Evolutionary conservation across 2,329 filamentous ascomycete species (phyloP).

Genomic region (Mycosphaerelloides madeirae): DNA sequence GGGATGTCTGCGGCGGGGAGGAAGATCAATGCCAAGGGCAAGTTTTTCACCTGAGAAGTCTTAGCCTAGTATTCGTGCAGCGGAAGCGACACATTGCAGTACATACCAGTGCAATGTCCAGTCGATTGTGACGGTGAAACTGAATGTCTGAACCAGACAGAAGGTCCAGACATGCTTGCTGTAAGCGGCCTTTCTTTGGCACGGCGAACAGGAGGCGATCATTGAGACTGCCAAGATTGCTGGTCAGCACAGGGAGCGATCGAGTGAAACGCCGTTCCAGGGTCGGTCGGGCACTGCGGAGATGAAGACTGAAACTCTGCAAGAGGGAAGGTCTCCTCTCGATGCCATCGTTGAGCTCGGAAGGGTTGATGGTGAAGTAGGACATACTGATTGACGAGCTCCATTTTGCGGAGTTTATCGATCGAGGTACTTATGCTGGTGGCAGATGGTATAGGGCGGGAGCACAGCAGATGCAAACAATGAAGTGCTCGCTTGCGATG

Average conservation of each 20-base stretch:
- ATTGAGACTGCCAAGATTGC: slow-evolving; percentile 63
- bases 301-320: slow-evolving; percentile 2
- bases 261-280: slow-evolving; percentile 19
- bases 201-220: slow-evolving; percentile 92
- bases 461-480: too few species aligned
- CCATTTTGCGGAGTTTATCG: slow-evolving; percentile 20
- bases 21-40: slow-evolving; percentile 91
- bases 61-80: too few species aligned
- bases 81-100: too few species aligned
- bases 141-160: slow-evolving; percentile 93
- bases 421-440: neutral
- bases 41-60: slow-evolving; percentile 65
- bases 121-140: slow-evolving; percentile 88
- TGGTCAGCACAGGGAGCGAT: slow-evolving; percentile 35
- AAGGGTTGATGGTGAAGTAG: neutral
- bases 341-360: neutral
- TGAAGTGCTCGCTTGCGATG: too few species aligned
- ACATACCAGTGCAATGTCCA: slow-evolving; percentile 80
- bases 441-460: too few species aligned
- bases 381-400: slow-evolving; percentile 35
- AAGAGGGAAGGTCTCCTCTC: slow-evolving; percentile 2
- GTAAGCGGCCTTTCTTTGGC: slow-evolving; percentile 97
- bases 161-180: slow-evolving; percentile 81
- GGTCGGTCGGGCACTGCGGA: neutral
- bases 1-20: slow-evolving; percentile 96